A percentile compares a stretch with the other conserved stretches of the same genome.
These are phyloP conservation scores for Cryphonectria naterciae DNA, from an alignment of 2,329 filamentous ascomycete genomes.

Conservation along the genomic window DNA sequence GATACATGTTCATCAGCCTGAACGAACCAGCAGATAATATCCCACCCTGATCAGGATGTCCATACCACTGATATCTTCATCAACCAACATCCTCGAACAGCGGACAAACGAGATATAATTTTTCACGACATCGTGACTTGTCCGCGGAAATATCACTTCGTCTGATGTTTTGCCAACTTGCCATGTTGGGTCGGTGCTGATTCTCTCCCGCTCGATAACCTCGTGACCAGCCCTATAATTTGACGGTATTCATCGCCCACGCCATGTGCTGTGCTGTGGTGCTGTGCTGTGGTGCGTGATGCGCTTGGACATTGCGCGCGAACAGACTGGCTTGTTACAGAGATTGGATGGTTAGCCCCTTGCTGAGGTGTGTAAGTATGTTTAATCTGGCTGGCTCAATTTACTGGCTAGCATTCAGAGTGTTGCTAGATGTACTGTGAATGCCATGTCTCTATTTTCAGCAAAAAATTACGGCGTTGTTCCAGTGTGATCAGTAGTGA, in stretches of 20 bases:
- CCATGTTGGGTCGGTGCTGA: neutral
- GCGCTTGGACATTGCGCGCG: conserved; percentile 1
- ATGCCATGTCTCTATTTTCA: neutral
- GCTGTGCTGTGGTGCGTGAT: neutral
- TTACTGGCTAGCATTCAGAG: neutral
- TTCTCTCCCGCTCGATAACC: too few species aligned
- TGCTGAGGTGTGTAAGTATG: neutral
- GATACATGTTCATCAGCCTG: neutral
- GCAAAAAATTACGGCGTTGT: neutral
- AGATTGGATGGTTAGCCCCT: neutral
- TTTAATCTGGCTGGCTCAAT: neutral
- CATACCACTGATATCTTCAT: neutral
- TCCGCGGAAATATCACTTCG: conserved; percentile 8
- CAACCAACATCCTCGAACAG: neutral
- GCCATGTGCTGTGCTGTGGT: too few species aligned
- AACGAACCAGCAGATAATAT: neutral
- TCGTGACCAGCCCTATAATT: too few species aligned
- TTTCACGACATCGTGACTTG: neutral
- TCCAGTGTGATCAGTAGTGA: neutral
- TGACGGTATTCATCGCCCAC: too few species aligned
- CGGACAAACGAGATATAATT: neutral
- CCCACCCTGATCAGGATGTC: neutral
- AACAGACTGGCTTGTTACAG: conserved; percentile 12
- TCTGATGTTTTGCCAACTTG: conserved; percentile 6
- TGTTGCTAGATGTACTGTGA: neutral